Conservation (phyloP, 1,284 basidiomycete species). For the Marasmius sp. region DNA sequence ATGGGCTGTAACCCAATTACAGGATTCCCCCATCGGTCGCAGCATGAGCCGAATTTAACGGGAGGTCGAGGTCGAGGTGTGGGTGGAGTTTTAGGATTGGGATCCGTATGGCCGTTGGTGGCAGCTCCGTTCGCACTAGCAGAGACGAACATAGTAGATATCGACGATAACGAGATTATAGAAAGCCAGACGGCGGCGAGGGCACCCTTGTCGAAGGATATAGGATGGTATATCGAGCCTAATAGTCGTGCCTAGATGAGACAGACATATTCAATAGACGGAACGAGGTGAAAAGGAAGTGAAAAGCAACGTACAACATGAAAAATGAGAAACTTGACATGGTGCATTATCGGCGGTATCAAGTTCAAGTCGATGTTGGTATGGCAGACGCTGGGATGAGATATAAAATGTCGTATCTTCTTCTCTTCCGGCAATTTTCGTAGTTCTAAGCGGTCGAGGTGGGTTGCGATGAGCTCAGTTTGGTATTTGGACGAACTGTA, state of each 20-base stretch:
- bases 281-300: not conserved
- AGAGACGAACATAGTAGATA: slow-evolving; percentile 31
- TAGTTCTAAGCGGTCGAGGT: slow-evolving; percentile 49
- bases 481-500: slow-evolving; percentile 84
- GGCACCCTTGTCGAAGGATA: slow-evolving; percentile 61
- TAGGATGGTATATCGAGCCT: slow-evolving; percentile 66
- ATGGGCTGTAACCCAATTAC: slow-evolving; percentile 50
- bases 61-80: slow-evolving; percentile 22
- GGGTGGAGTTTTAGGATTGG: slow-evolving; percentile 11
- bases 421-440: slow-evolving; percentile 25
- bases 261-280: not conserved
- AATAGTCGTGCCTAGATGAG: slow-evolving; percentile 56
- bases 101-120: not conserved
- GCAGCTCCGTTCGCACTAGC: no score
- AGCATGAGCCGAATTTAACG: slow-evolving; percentile 54
- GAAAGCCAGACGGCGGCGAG: slow-evolving; percentile 64
- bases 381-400: slow-evolving; percentile 73
- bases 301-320: slow-evolving; percentile 52
- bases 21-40: slow-evolving; percentile 54
- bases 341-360: slow-evolving; percentile 47
- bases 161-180: slow-evolving; percentile 49
- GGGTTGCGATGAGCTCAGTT: slow-evolving; percentile 67
- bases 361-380: slow-evolving; percentile 64
- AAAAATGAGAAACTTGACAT: slow-evolving; percentile 60
- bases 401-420: slow-evolving; percentile 59